Evolutionary conservation across 2,329 filamentous ascomycete species (phyloP), one percentile per base, ranked within the genome.

Genomic region (Fusarium sulawesiense): DNA sequence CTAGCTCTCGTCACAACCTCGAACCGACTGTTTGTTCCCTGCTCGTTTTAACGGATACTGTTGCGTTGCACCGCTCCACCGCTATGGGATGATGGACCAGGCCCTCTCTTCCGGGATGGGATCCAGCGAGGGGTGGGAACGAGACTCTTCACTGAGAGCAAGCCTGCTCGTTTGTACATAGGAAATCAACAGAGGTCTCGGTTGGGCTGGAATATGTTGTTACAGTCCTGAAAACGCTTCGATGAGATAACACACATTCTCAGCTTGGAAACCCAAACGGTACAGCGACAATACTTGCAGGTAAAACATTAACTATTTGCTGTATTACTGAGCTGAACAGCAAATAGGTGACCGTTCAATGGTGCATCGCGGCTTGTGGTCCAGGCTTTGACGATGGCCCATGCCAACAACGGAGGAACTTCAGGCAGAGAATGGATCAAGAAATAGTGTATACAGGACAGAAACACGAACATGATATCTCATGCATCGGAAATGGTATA

Each of bases 61-160:
- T 29, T 53, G 34, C 46, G 55, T 58, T 51, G 45, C 51, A 64
- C 40, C 41, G 27, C 67, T 70, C 63, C 68, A 67, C 67, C 59
- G 46, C 59, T 48, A 64, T 71, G 64, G 64, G 64, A 71, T 64
- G 63, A 57, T 64, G 57, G 55, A 47, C 61, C 56, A 56, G 49
- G 66, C 21, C 27, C 18, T 56, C n/a, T 27, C 30, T 50, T n/a
- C 44, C 44, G 20, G 30, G 30, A 40, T 49, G 21, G 44, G 30
- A 13, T 29, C 44, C 45, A 47, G 45, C 25, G 45, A 47, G 21
- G 49, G 23, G 34, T n/a, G 34, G 32, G 32, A 18, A 18, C 32
- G 16, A 18, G 16, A 37, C 32, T 37, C 32, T 37, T 37, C 1
- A 27, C 20, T n/a, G 40, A 57, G 45, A 48, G 34, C 27, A 53